phyloP scores from a whole-genome alignment of 1,284 basidiomycete species.

The Sparassis latifolia region DNA sequence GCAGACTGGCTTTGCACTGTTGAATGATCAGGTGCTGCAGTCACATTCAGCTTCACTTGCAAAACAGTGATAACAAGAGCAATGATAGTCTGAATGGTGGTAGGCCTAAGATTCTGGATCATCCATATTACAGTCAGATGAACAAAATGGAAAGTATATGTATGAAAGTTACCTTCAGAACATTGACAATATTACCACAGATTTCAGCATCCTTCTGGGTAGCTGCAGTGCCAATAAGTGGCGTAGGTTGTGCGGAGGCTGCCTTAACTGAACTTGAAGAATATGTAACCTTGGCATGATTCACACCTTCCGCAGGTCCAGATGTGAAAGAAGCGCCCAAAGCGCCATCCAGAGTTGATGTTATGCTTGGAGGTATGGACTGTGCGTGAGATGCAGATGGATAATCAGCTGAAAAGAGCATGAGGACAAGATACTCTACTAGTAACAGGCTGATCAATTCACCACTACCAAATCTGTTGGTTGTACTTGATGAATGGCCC shows the following conservation, averaged over 20 bases:
- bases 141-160: neutral
- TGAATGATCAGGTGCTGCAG: too few relatives aligned
- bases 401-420: neutral
- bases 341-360: constrained; percentile 5
- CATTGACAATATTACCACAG: neutral
- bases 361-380: neutral
- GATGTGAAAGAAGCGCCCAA: neutral
- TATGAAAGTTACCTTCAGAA: neutral
- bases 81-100: neutral
- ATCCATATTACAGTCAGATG: neutral
- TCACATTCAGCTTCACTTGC: too few relatives aligned
- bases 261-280: neutral
- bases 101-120: neutral
- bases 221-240: neutral
- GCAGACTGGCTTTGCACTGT: too few relatives aligned
- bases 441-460: too few relatives aligned
- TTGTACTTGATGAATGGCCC: too few relatives aligned
- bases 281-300: constrained; percentile 8
- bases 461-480: too few relatives aligned
- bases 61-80: neutral
- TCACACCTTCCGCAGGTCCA: constrained; percentile 4
- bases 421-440: neutral
- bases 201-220: neutral
- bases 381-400: neutral
- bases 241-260: neutral